A percentile compares a stretch with the other conserved stretches of the same genome.
Evolutionary conservation across 352 stramenopile genomes (phyloP).

Genomic region (Pythium biforme): DNA sequence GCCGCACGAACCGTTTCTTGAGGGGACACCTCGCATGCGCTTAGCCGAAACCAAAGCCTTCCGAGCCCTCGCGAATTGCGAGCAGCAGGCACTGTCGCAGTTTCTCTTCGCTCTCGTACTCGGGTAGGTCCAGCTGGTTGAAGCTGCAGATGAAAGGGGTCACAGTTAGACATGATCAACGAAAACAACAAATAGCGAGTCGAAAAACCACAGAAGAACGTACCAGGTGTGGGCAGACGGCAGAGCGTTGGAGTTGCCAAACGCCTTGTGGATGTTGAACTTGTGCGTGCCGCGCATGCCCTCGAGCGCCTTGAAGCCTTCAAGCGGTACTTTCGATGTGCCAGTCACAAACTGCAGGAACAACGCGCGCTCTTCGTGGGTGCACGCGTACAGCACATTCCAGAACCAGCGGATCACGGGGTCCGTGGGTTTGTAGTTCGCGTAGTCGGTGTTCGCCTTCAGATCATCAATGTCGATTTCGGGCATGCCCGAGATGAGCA

Average conservation of each 20-base stretch:
- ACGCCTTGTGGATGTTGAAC: constrained; percentile 99
- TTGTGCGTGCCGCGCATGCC: constrained; percentile 98
- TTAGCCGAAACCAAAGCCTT: constrained; percentile 98
- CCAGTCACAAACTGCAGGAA: constrained; percentile 94
- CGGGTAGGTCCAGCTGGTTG: constrained; percentile 98
- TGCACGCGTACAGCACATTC: constrained; percentile 90
- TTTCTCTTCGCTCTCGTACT: constrained; percentile 98
- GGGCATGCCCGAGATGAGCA: constrained; percentile 92
- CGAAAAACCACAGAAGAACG: constrained; percentile 18
- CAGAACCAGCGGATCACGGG: constrained; percentile 94
- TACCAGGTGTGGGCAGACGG: constrained; percentile 97
- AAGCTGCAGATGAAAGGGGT: constrained; percentile 69
- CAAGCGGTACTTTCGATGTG: constrained; percentile 93
- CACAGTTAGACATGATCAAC: neutral
- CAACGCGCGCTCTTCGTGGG: constrained; percentile 89
- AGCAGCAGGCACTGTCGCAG: constrained; percentile 96
- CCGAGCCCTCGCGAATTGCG: constrained; percentile 97
- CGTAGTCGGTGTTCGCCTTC: constrained; percentile 92
- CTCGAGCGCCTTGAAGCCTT: constrained; percentile 98
- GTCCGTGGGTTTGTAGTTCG: constrained; percentile 90
- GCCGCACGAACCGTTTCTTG: constrained; percentile 2
- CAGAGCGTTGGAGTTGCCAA: constrained; percentile 84
- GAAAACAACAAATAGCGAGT: constrained; percentile 1
- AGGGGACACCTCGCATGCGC: neutral
- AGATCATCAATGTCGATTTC: constrained; percentile 95